Conservation (phyloP, 768 basidiomycete genomes). For the Lactarius tabidus region DNA sequence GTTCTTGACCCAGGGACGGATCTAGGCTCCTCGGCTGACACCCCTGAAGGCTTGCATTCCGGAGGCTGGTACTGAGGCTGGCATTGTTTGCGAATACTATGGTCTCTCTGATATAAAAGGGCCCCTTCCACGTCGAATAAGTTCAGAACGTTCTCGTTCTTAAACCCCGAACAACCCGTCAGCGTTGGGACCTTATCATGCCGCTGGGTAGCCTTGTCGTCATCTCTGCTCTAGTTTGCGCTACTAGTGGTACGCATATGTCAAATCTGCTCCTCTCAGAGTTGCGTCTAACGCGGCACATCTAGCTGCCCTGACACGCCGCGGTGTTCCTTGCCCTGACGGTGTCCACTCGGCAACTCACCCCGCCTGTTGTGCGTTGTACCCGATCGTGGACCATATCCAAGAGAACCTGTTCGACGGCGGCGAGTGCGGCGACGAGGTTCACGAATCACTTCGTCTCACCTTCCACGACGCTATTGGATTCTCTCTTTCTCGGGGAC, state of each 20-base stretch:
- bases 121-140: background rate
- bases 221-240: conserved; percentile 18
- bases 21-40: background rate
- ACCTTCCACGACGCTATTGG: conserved; percentile 32
- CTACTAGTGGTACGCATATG: conserved; percentile 22
- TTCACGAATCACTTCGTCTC: conserved; percentile 30
- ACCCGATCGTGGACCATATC: conserved; percentile 33
- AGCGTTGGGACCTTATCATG: conserved; percentile 21
- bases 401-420: conserved; percentile 31
- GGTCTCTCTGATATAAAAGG: conserved; percentile 5
- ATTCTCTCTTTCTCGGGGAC: conserved; percentile 17
- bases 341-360: conserved; percentile 31
- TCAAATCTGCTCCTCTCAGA: background rate
- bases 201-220: conserved; percentile 26
- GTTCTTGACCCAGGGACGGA: background rate
- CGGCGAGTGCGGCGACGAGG: conserved; percentile 33
- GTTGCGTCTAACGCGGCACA: background rate
- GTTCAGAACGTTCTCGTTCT: background rate
- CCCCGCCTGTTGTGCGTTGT: conserved; percentile 33
- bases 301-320: conserved; percentile 26
- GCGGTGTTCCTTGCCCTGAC: conserved; percentile 31
- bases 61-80: background rate
- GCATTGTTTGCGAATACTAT: background rate
- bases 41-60: conserved; percentile 1
- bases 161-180: background rate